Evolutionary conservation across 768 basidiomycete species (phyloP), one percentile per base, ranked within the genome.

Genomic region (Royoungia palumana): DNA sequence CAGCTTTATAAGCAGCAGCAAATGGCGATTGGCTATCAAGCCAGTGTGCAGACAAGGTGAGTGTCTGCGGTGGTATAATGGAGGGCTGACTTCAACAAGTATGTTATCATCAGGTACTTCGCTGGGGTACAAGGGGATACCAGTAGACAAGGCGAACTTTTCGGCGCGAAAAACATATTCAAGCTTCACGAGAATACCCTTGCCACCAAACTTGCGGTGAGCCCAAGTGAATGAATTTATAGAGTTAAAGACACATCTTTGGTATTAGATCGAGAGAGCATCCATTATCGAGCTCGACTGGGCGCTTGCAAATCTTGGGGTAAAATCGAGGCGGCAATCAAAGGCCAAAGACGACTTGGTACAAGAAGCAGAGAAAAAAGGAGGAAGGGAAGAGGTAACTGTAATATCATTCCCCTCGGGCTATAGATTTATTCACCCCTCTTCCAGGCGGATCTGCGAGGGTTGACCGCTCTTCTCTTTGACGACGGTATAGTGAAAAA

Each of bases 1-100:
- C 92, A 94, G 61, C 79, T 95, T 19, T 94, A 94, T 69, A 94
- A 94, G 63, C 90, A 93, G 55, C 93, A 94, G 62, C 88, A 91
- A 60, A 92, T 92, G 88, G 81, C 82, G n/a, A 90, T 92, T 39
- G 91, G 82, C 0, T 94, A 94, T 63, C 79, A 87, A 53, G 87
- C 86, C 1, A 89, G 87, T 56, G 72, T 89, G 9, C 90, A 93
- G 59, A 91, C 90, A 0, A 77, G 89, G 84, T 84, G 59, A 35
- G 63, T 38, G 20, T 20, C n/a, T 17, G 2, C 35, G 13, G 41
- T n/a, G 19, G 17, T 10, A 50, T 6, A 14, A 2, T 20, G 34
- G 35, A 39, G 35, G 10, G 3, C 24, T 6, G 14, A 11, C 8
- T 17, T 5, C 17, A 30, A 59, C 28, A 8, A n/a, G 16, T 21